Evolutionary conservation across 768 basidiomycete species (phyloP).

Genomic region (Panus rudis): DNA sequence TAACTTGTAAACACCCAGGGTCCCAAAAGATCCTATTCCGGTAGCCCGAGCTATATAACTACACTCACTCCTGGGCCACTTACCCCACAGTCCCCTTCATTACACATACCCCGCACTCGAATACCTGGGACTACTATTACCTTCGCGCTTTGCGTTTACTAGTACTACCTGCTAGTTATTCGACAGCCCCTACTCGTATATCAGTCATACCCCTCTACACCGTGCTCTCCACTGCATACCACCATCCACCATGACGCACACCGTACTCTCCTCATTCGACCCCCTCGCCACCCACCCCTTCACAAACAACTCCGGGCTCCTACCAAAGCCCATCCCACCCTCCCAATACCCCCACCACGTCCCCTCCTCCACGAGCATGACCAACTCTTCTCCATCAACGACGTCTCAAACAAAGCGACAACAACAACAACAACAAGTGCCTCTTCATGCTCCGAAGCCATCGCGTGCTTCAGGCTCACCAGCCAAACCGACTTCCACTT

Average conservation of each 20-base stretch:
- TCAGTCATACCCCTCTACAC: slow-evolving; percentile 1
- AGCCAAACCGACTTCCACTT: slow-evolving; percentile 5
- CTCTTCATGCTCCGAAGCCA: slow-evolving; percentile 20
- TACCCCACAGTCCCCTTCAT: background rate
- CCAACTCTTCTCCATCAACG: slow-evolving; percentile 3
- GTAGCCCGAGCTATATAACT: too few species aligned
- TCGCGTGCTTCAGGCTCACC: slow-evolving; percentile 16
- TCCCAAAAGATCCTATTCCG: too few species aligned
- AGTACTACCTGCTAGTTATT: too few species aligned
- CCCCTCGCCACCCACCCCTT: slow-evolving; percentile 55
- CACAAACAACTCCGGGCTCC: slow-evolving; percentile 33
- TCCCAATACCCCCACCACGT: slow-evolving; percentile 41
- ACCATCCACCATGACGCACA: slow-evolving; percentile 24
- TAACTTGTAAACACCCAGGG: too few species aligned
- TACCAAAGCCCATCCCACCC: slow-evolving; percentile 36
- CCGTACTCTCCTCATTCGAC: slow-evolving; percentile 40
- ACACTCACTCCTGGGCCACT: too few species aligned
- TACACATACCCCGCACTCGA: background rate
- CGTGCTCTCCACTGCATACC: slow-evolving; percentile 3
- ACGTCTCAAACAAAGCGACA: too few species aligned
- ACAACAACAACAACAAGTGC: background rate
- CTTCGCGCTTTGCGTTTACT: too few species aligned
- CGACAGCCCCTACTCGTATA: background rate
- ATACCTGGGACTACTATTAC: too few species aligned
- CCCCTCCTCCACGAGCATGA: slow-evolving; percentile 24